Conservation (phyloP, 1,284 basidiomycete species). For the Psilocybe mexicana region DNA sequence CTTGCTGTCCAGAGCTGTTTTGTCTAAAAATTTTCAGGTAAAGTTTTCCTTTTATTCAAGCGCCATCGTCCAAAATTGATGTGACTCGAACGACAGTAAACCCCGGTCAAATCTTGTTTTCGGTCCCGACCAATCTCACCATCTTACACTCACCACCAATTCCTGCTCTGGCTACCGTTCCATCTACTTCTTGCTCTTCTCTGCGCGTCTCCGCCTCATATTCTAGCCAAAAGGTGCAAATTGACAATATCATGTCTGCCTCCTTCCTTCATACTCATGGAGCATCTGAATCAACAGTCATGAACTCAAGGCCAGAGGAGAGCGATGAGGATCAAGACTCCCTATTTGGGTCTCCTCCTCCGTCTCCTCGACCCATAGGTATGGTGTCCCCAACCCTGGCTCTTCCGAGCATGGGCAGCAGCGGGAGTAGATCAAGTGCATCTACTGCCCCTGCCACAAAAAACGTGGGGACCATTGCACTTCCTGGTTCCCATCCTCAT, state of each 20-base stretch:
- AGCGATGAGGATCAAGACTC: slow-evolving; percentile 58
- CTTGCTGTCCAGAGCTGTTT: too few relatives aligned
- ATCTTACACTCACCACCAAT: slow-evolving; percentile 1
- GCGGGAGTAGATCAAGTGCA: slow-evolving; percentile 37
- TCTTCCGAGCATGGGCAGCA: slow-evolving; percentile 44
- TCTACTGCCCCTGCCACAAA: slow-evolving; percentile 41
- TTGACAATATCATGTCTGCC: not conserved
- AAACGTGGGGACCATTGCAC: slow-evolving; percentile 95
- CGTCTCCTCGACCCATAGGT: slow-evolving; percentile 56
- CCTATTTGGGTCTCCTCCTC: slow-evolving; percentile 78
- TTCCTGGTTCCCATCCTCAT: slow-evolving; percentile 85
- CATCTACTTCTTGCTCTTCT: not conserved
- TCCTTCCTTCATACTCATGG: not conserved
- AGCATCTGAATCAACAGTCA: not conserved
- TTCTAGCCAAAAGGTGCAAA: not conserved
- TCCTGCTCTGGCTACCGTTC: not conserved
- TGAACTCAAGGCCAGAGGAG: slow-evolving; percentile 5
- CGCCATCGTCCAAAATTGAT: not conserved
- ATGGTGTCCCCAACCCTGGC: slow-evolving; percentile 69
- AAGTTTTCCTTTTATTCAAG: not conserved
- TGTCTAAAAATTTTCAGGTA: not conserved
- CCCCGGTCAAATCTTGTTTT: not conserved
- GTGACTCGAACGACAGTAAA: not conserved
- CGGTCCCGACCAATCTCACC: slow-evolving; percentile 5
- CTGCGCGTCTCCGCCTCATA: not conserved